Conservation (phyloP, 139 green algal species). For the Yamagishiella unicocca region DNA sequence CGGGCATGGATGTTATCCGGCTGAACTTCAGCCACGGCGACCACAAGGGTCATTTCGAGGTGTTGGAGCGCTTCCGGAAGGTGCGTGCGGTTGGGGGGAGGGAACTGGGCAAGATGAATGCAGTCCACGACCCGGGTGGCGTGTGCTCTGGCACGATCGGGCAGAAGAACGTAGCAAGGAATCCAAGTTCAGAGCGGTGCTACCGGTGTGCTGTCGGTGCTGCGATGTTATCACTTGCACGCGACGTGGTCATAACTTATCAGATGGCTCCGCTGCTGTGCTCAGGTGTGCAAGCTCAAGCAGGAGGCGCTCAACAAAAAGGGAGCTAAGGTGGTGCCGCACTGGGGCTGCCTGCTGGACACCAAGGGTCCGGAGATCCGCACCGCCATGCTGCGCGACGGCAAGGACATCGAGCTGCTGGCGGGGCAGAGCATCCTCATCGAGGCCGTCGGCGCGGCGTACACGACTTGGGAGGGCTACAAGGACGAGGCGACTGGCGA, state of each 20-base stretch:
- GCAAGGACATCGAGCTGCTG: conserved; percentile 65
- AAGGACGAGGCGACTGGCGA: conserved; percentile 60
- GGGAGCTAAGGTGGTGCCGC: neutral
- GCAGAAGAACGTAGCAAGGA: too few species aligned
- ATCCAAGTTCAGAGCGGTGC: too few species aligned
- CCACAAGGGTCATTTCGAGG: conserved; percentile 70
- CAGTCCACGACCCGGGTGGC: too few species aligned
- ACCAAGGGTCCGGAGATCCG: conserved; percentile 79
- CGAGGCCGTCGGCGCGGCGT: conserved; percentile 67
- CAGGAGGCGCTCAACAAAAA: conserved; percentile 6
- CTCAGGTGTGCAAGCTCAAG: conserved; percentile 55
- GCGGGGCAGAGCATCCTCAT: conserved; percentile 71
- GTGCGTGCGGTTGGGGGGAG: conserved; percentile 17
- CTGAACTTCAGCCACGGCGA: conserved; percentile 84
- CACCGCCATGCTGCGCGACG: conserved; percentile 69
- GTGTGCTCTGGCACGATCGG: too few species aligned
- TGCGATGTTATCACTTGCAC: too few species aligned
- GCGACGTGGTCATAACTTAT: neutral
- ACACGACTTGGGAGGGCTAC: conserved; percentile 65
- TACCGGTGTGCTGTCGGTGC: too few species aligned
- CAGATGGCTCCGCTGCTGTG: neutral
- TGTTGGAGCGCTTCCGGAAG: conserved; percentile 74
- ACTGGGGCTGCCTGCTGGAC: conserved; percentile 66
- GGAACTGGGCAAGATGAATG: neutral
- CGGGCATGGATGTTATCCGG: conserved; percentile 76